Percentiles rank a stretch among this genome's conserved stretches.
These are phyloP conservation scores for Aspergillus awamori DNA, from an alignment of 2,329 filamentous ascomycete genomes.

Conservation along the genomic window DNA sequence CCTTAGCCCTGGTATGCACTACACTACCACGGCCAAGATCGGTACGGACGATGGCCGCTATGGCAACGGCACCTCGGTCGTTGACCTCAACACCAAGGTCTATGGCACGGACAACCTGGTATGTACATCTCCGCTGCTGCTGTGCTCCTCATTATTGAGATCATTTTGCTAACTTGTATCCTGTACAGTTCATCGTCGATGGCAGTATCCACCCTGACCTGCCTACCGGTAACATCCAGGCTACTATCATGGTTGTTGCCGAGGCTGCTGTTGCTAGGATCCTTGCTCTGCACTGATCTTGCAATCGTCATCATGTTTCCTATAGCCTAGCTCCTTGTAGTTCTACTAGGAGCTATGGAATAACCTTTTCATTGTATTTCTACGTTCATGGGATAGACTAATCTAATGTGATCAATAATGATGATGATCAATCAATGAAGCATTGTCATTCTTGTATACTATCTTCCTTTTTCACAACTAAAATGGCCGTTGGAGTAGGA, in stretches of 20 bases:
- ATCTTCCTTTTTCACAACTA: no score
- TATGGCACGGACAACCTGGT: conserved; percentile 45
- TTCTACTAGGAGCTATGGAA: no score
- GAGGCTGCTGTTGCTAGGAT: conserved; percentile 59
- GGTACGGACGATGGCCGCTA: conserved; percentile 23
- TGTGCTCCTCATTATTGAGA: not conserved
- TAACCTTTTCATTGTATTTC: not conserved
- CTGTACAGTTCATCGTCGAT: conserved; percentile 32
- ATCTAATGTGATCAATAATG: no score
- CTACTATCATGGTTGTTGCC: conserved; percentile 65
- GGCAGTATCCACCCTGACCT: conserved; percentile 47
- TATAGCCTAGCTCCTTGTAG: not conserved
- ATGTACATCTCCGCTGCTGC: conserved; percentile 34
- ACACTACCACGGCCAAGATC: conserved; percentile 23
- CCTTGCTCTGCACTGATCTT: conserved; percentile 45
- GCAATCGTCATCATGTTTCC: not conserved
- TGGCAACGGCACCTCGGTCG: conserved; percentile 20
- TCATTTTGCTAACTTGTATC: not conserved
- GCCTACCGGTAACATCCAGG: conserved; percentile 68
- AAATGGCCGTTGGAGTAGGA: no score
- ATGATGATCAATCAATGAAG: no score
- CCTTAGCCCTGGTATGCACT: conserved; percentile 39
- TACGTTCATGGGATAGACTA: no score
- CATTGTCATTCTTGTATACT: no score
- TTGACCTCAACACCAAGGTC: conserved; percentile 23